Conservation (phyloP, 345 rosid species). For the Erysimum cheiranthoides region DNA sequence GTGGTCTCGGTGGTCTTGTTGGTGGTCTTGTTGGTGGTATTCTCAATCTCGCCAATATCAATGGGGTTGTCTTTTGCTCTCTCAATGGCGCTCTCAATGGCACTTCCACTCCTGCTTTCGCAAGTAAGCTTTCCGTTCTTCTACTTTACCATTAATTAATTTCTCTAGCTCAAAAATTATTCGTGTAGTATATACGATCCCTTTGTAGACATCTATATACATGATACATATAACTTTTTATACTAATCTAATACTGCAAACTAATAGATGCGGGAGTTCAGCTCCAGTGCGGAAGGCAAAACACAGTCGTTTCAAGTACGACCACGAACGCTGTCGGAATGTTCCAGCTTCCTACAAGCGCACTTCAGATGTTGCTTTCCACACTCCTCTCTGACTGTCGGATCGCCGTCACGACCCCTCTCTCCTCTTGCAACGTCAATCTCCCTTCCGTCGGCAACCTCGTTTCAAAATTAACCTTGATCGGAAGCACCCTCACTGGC, state of each 20-base stretch:
- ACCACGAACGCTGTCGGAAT: conserved; percentile 52
- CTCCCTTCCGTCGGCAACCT: conserved; percentile 53
- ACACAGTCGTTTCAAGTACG: conserved; percentile 49
- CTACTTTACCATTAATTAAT: neutral
- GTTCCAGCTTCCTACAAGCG: conserved; percentile 52
- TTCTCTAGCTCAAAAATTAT: too few relatives aligned
- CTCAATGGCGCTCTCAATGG: conserved; percentile 51
- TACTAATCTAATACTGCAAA: neutral
- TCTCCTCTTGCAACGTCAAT: conserved; percentile 58
- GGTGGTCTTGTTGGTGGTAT: conserved; percentile 48
- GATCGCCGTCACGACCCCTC: conserved; percentile 60
- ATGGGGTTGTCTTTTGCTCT: conserved; percentile 60
- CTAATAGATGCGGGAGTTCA: conserved; percentile 61
- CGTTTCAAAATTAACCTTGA: conserved; percentile 50
- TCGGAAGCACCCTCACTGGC: conserved; percentile 53
- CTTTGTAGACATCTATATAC: neutral
- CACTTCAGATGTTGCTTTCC: conserved; percentile 51
- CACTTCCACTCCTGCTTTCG: conserved; percentile 39
- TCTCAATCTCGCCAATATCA: conserved; percentile 53
- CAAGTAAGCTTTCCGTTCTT: conserved; percentile 46
- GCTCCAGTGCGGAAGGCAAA: conserved; percentile 54
- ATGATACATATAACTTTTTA: neutral
- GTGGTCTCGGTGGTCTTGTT: conserved; percentile 55
- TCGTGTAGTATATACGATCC: neutral
- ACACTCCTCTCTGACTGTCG: conserved; percentile 51